These are phyloP conservation scores for Scleromitrula shiraiana DNA, from an alignment of 2,329 filamentous ascomycete genomes.

Conservation along the genomic window DNA sequence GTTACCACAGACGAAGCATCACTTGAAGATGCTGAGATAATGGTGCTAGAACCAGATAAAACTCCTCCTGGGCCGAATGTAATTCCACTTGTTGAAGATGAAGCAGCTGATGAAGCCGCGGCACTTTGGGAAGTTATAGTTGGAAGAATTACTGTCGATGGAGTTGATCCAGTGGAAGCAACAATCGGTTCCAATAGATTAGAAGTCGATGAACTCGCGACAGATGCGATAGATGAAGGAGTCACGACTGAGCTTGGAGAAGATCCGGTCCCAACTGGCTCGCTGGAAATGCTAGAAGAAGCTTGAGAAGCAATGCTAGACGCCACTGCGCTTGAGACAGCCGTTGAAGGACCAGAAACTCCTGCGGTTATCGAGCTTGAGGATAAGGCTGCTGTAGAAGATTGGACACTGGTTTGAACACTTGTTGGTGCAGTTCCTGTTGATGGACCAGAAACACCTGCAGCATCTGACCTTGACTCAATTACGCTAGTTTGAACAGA, in stretches of 20 bases:
- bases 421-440: neutral
- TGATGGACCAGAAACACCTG: neutral
- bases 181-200: slow-evolving; percentile 9
- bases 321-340: neutral
- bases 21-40: slow-evolving; percentile 6
- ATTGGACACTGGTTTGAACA: neutral
- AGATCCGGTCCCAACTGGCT: neutral
- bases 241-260: neutral
- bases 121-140: slow-evolving; percentile 6
- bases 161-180: slow-evolving; percentile 11
- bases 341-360: too few species aligned
- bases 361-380: too few species aligned
- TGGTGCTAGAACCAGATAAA: slow-evolving; percentile 12
- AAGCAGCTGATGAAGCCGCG: slow-evolving; percentile 7
- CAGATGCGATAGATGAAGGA: neutral
- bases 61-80: slow-evolving; percentile 27
- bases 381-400: neutral
- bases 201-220: neutral
- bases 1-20: slow-evolving; percentile 7
- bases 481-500: neutral
- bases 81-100: slow-evolving; percentile 19
- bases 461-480: neutral
- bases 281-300: neutral
- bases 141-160: slow-evolving; percentile 12
- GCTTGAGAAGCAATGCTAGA: neutral